Conservation (phyloP, 306 rosid species). For the Prunus campanulata region DNA sequence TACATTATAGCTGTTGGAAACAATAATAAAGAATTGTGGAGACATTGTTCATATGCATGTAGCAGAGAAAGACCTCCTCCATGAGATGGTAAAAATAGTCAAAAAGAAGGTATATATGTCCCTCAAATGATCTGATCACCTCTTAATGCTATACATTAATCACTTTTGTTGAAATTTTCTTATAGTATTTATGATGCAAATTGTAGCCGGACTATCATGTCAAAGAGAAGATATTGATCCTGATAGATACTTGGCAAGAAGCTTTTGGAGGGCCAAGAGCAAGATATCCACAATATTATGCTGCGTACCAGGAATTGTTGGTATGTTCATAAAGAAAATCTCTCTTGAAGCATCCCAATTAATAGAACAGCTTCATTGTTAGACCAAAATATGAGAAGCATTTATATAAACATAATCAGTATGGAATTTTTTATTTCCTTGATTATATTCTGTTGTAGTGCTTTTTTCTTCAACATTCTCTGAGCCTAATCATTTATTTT, state of each 20-base stretch:
- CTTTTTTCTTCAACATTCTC: slow-evolving; percentile 18
- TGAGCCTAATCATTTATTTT: slow-evolving; percentile 17
- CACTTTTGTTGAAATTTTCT: slow-evolving; percentile 23
- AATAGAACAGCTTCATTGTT: neutral
- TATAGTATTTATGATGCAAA: slow-evolving; percentile 35
- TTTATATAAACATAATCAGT: neutral
- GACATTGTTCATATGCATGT: slow-evolving; percentile 98
- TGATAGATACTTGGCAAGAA: slow-evolving; percentile 98
- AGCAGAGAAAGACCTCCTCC: slow-evolving; percentile 92
- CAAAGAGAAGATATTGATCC: slow-evolving; percentile 84
- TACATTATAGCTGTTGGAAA: slow-evolving; percentile 84
- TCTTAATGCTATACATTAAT: slow-evolving; percentile 18
- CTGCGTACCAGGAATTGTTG: slow-evolving; percentile 92
- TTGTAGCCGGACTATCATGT: slow-evolving; percentile 83
- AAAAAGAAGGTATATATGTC: slow-evolving; percentile 71
- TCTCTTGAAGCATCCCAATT: slow-evolving; percentile 8
- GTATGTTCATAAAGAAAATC: slow-evolving; percentile 37
- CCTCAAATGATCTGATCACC: slow-evolving; percentile 24
- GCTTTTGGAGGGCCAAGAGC: slow-evolving; percentile 97
- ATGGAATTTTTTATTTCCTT: neutral
- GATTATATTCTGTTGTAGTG: neutral
- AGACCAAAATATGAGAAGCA: neutral
- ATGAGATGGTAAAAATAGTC: slow-evolving; percentile 88
- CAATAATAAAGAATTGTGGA: slow-evolving; percentile 91
- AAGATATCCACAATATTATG: slow-evolving; percentile 92